Base-by-base conservation (phyloP, 2,329 filamentous ascomycete genomes). In the Plectosphaerella cucumerina region DNA sequence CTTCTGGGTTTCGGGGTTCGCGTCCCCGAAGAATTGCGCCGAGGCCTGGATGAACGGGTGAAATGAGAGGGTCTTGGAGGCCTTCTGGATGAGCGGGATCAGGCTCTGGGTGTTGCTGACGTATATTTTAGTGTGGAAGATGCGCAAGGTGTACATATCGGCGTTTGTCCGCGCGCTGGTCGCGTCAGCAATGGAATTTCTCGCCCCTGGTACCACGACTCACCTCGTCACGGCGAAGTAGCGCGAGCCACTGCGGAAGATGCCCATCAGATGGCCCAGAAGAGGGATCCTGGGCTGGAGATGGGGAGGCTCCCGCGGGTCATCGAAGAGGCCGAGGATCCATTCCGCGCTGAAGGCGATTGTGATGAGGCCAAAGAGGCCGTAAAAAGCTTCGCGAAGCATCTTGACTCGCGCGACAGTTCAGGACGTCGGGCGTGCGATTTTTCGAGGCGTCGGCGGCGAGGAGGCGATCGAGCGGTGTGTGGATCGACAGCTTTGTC, bases 101-200 rank as follows among this genome's bases (percentile, higher is more conserved):
- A 65, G 58, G 3, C 60, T 60, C 4, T 50, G 52, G 1, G 63
- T 58, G 18, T 60, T 58, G 44, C 56, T 50, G 11, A 65, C 53
- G 48, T 66, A 66, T 33, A 66, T 53, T 12, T 65, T 65, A 5
- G 59, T 56, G 47, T 57, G 58, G 48, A 66, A 55, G 20, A 64
- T 57, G 10, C 50, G 53, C 17, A 66, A 47, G 0, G 61, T 64
- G 23, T 60, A 66, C 4, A 66, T 60, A 47, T 66, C 64, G 4
- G 56, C 53, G 18, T 52, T 50, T 26, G 41, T 43, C 18, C 17
- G 49, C 12, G 6, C 44, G 44, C 11, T 44, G 26, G 26, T 31
- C 26, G 8, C 26, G 9, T 31, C 26, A 31, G 9, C 26, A 31
- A 11, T 11, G 4, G 3, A 8, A 31, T 4, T 23, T 22, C 50